Evolutionary conservation across 202 grass and related monocot species (phyloP).

Genomic region (Sporobolus alterniflorus): DNA sequence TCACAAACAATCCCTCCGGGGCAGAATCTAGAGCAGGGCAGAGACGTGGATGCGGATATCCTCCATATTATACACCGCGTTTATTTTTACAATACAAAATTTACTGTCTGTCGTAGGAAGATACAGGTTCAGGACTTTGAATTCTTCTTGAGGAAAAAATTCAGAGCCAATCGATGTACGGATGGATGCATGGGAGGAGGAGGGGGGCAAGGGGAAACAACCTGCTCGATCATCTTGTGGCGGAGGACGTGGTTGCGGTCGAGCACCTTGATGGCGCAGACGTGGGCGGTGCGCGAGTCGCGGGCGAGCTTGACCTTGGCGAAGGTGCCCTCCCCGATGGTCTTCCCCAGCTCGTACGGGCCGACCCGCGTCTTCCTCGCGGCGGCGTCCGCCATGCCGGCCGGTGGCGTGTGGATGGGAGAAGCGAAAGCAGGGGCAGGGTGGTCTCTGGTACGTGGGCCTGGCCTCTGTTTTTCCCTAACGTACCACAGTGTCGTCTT

Average conservation of each 20-base stretch:
- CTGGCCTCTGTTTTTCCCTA: too few species aligned
- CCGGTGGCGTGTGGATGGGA: not conserved
- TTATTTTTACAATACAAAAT: not conserved
- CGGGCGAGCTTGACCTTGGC: slow-evolving; percentile 93
- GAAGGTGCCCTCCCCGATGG: slow-evolving; percentile 94
- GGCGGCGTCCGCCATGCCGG: slow-evolving; percentile 3
- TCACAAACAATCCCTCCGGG: not conserved
- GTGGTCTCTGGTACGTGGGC: too few species aligned
- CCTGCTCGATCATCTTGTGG: slow-evolving; percentile 99
- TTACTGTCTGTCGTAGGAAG: too few species aligned
- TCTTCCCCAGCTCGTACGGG: slow-evolving; percentile 83
- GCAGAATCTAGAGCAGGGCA: slow-evolving; percentile 15
- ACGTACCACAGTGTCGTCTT: too few species aligned
- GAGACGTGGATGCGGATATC: not conserved
- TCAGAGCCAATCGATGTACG: not conserved
- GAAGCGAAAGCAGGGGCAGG: too few species aligned
- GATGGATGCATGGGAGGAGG: not conserved
- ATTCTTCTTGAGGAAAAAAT: not conserved
- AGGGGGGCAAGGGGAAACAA: not conserved
- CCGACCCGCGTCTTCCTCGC: slow-evolving; percentile 69
- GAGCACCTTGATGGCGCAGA: slow-evolving; percentile 87
- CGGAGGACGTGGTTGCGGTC: slow-evolving; percentile 85
- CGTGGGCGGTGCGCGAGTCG: slow-evolving; percentile 56
- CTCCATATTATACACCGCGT: not conserved
- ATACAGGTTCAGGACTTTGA: not conserved